Evolutionary conservation across 2,329 filamentous ascomycete species (phyloP).

Genomic region (Calonectria hawksworthii): DNA sequence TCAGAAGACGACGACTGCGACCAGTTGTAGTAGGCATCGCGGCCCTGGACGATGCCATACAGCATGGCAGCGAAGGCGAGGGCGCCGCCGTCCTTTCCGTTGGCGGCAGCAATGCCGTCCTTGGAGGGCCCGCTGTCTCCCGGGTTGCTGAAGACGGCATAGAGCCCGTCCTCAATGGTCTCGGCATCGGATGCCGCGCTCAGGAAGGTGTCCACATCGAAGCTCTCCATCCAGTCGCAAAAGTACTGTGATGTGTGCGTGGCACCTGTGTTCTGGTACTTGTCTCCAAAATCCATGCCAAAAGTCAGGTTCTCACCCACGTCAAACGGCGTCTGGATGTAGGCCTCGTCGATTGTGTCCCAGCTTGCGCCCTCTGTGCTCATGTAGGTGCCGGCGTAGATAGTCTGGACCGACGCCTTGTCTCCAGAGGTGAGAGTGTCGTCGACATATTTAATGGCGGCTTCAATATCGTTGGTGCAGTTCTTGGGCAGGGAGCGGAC

Average conservation of each 20-base stretch:
- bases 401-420: neutral
- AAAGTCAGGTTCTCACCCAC: constrained; percentile 22
- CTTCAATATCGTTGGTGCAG: constrained; percentile 61
- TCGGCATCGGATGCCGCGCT: neutral
- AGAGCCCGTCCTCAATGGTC: neutral
- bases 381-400: constrained; percentile 10
- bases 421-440: constrained; percentile 32
- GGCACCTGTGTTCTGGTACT: constrained; percentile 22
- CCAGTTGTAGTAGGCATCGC: neutral
- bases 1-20: neutral
- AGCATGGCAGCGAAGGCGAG: constrained; percentile 27
- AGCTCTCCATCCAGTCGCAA: constrained; percentile 29
- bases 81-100: constrained; percentile 11
- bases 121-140: constrained; percentile 10
- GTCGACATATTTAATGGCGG: constrained; percentile 63
- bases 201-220: constrained; percentile 2
- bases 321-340: constrained; percentile 1
- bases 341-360: neutral
- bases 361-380: neutral
- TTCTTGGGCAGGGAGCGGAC: constrained; percentile 62
- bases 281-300: constrained; percentile 18
- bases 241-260: constrained; percentile 8
- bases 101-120: constrained; percentile 18
- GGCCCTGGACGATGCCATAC: constrained; percentile 22
- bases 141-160: neutral